A percentile compares a stretch with the other conserved stretches of the same genome.
Conservation (phyloP, 1,284 basidiomycete species). For the Pulveroboletus ridleyi region DNA sequence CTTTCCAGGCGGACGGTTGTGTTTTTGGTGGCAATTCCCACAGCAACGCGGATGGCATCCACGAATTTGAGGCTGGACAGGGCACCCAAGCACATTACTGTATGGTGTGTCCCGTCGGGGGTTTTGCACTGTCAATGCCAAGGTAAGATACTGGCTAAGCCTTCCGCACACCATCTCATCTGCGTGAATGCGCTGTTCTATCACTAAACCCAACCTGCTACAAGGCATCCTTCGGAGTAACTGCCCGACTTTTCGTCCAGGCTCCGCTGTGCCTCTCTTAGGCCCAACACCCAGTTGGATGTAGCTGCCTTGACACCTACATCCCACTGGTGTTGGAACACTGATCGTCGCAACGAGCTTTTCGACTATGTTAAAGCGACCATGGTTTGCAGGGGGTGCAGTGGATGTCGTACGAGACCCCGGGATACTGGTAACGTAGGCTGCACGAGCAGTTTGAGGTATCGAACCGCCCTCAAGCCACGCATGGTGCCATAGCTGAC, state of each 20-base stretch:
- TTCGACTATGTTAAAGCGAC: slow-evolving; percentile 61
- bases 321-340: slow-evolving; percentile 87
- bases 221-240: too few species aligned
- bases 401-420: slow-evolving; percentile 85
- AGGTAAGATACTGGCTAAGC: slow-evolving; percentile 48
- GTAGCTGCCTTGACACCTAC: slow-evolving; percentile 82
- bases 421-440: slow-evolving; percentile 65
- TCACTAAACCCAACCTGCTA: too few species aligned
- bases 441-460: slow-evolving; percentile 79
- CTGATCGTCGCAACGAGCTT: slow-evolving; percentile 76
- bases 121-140: slow-evolving; percentile 63
- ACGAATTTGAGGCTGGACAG: slow-evolving; percentile 65
- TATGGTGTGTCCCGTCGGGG: slow-evolving; percentile 57
- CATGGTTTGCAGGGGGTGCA: slow-evolving; percentile 54
- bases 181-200: slow-evolving; percentile 23
- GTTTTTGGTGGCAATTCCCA: slow-evolving; percentile 79
- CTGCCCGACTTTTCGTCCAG: slow-evolving; percentile 27
- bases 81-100: slow-evolving; percentile 54
- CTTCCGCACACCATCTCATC: not conserved
- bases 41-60: slow-evolving; percentile 85
- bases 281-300: slow-evolving; percentile 76
- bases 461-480: not conserved
- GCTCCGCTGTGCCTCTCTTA: slow-evolving; percentile 65
- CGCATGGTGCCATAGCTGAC: slow-evolving; percentile 7
- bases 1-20: slow-evolving; percentile 60